A percentile compares a stretch with the other conserved stretches of the same genome.
Conservation (phyloP, 1,284 basidiomycete genomes). For the Ganoderma meredithae region DNA sequence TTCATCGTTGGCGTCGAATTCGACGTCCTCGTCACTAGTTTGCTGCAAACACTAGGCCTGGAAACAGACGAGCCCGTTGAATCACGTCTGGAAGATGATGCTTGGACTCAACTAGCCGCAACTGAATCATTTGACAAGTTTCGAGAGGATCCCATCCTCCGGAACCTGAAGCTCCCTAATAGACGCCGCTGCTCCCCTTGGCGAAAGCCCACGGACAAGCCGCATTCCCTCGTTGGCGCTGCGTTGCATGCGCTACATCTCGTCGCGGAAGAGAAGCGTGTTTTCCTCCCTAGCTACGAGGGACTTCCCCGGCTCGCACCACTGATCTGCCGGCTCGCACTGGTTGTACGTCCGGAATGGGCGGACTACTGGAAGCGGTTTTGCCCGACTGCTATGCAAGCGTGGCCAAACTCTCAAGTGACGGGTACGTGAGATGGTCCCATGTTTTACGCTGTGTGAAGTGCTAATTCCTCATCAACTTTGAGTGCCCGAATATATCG, state of each 20-base stretch:
- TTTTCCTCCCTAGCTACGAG: constrained; percentile 60
- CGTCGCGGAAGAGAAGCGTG: constrained; percentile 73
- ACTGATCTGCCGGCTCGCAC: constrained; percentile 73
- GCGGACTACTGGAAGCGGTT: constrained; percentile 88
- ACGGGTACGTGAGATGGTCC: constrained; percentile 47
- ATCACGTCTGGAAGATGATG: constrained; percentile 12
- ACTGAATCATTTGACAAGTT: constrained; percentile 54
- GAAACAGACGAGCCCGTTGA: constrained; percentile 13
- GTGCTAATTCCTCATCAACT: constrained; percentile 5
- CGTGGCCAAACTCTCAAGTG: constrained; percentile 61
- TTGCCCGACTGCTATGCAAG: constrained; percentile 62
- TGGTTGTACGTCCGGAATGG: constrained; percentile 79
- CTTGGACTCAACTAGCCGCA: constrained; percentile 46
- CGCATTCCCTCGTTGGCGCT: constrained; percentile 55
- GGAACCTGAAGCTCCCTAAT: constrained; percentile 50
- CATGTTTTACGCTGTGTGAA: background rate
- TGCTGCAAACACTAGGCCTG: constrained; percentile 60
- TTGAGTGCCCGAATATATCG: constrained; percentile 54
- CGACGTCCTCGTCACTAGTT: constrained; percentile 57
- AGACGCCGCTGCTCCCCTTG: constrained; percentile 6
- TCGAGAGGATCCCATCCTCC: constrained; percentile 64
- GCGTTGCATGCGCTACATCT: constrained; percentile 79
- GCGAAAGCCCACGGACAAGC: constrained; percentile 31
- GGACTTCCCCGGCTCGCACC: constrained; percentile 68
- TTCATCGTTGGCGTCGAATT: constrained; percentile 60